Evolutionary conservation across 2,329 filamentous ascomycete species (phyloP).

Genomic region (Paramyrothecium sp.): DNA sequence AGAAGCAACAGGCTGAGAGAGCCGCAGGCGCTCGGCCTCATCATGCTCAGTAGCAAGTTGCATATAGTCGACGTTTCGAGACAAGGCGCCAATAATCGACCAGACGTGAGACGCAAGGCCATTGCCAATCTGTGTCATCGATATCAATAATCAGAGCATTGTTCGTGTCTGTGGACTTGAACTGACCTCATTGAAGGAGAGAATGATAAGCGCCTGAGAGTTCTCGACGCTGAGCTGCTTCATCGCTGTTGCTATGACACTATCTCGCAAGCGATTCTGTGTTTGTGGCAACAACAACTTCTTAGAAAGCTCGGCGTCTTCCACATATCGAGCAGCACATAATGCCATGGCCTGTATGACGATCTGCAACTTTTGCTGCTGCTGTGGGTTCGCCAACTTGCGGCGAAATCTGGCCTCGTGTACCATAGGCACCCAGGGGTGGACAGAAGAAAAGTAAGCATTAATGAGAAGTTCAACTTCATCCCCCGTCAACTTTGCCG

Average conservation of each 20-base stretch:
- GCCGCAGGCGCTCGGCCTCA: constrained; percentile 24
- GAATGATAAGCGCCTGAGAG: constrained; percentile 32
- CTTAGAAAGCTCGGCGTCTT: constrained; percentile 13
- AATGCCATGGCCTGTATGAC: constrained; percentile 33
- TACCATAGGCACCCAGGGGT: constrained; percentile 38
- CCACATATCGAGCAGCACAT: constrained; percentile 20
- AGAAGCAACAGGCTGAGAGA: constrained; percentile 21
- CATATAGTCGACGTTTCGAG: constrained; percentile 24
- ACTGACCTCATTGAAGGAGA: constrained; percentile 33
- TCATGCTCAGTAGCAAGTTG: constrained; percentile 23
- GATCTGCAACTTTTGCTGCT: constrained; percentile 21
- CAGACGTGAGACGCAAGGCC: constrained; percentile 21
- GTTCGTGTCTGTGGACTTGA: constrained; percentile 13
- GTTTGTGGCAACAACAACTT: background rate
- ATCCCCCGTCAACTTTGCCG: constrained; percentile 11
- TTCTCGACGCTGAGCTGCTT: constrained; percentile 31
- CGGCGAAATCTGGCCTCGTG: constrained; percentile 27
- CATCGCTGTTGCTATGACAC: constrained; percentile 21
- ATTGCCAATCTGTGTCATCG: constrained; percentile 20
- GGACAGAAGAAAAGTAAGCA: constrained; percentile 33
- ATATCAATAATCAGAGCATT: constrained; percentile 10
- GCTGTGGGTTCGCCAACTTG: constrained; percentile 16
- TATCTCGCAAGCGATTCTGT: constrained; percentile 5
- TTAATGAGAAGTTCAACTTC: constrained; percentile 14
- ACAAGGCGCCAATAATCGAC: constrained; percentile 24